phyloP scores from a whole-genome alignment of 495 filamentous ascomycete genomes.

The Pseudoneurospora amorphoporcata region DNA sequence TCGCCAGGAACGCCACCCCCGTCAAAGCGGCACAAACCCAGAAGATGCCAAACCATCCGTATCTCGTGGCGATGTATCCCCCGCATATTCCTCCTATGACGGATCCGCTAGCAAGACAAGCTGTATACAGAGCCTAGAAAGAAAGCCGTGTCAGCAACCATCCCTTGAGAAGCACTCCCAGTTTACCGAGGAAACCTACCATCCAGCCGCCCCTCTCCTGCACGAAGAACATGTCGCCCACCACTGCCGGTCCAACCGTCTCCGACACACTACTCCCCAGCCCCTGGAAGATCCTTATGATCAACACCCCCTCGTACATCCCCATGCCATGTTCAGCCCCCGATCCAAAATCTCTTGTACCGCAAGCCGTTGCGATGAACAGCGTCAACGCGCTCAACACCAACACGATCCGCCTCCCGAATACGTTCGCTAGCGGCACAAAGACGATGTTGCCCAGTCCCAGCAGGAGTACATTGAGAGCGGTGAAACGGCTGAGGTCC shows the following conservation, averaged over 20 bases:
- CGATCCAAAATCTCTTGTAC: slow-evolving; percentile 15
- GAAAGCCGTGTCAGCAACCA: background rate
- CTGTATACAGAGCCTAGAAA: slow-evolving; percentile 38
- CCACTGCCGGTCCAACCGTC: slow-evolving; percentile 44
- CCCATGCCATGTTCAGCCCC: background rate
- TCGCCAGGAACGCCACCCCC: slow-evolving; percentile 1
- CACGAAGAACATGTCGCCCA: slow-evolving; percentile 44
- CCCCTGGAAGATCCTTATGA: slow-evolving; percentile 39
- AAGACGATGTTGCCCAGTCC: slow-evolving; percentile 32
- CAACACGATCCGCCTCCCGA: slow-evolving; percentile 43
- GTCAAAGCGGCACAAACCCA: slow-evolving; percentile 35
- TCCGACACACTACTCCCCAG: slow-evolving; percentile 46
- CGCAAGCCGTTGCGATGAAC: slow-evolving; percentile 36
- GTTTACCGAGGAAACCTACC: slow-evolving; percentile 12
- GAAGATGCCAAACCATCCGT: slow-evolving; percentile 36
- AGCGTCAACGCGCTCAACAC: slow-evolving; percentile 37
- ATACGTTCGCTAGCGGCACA: slow-evolving; percentile 48
- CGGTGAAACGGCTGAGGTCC: slow-evolving; percentile 17
- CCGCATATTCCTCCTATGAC: slow-evolving; percentile 38
- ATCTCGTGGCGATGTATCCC: slow-evolving; percentile 35
- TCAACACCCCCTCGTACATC: slow-evolving; percentile 21
- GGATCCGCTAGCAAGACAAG: slow-evolving; percentile 41
- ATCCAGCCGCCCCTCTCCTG: slow-evolving; percentile 41
- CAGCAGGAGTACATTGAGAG: slow-evolving; percentile 18
- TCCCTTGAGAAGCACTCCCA: background rate